Evolutionary conservation across 306 rosid species (phyloP).

Genomic region (Psophocarpus tetragonolobus): DNA sequence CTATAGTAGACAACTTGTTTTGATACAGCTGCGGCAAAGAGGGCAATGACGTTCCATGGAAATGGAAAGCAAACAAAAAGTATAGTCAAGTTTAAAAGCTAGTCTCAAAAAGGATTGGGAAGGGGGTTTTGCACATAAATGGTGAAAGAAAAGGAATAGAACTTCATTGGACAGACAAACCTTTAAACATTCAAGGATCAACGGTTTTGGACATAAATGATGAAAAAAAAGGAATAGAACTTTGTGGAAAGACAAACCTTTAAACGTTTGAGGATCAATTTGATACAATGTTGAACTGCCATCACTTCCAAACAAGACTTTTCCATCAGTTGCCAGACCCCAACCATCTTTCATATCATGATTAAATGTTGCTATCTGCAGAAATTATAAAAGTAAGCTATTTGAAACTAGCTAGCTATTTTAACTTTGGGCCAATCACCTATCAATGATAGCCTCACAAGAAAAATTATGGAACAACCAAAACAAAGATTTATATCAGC

Average conservation of each 20-base stretch:
- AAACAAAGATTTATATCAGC: not conserved
- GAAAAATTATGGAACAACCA: not conserved
- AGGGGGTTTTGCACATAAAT: not conserved
- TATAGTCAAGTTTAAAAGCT: not conserved
- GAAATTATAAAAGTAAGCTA: conserved; percentile 19
- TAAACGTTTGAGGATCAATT: conserved; percentile 67
- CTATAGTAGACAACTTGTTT: conserved; percentile 64
- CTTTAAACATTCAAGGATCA: conserved; percentile 69
- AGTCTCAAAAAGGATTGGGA: not conserved
- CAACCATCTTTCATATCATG: conserved; percentile 93
- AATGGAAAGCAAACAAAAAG: conserved; percentile 14
- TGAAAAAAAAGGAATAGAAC: conserved; percentile 4
- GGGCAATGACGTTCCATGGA: conserved; percentile 7
- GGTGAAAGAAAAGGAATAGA: conserved; percentile 2
- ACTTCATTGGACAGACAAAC: conserved; percentile 39
- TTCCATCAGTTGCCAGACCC: conserved; percentile 96
- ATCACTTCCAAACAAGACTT: conserved; percentile 86
- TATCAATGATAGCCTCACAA: not conserved
- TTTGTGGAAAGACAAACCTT: conserved; percentile 49
- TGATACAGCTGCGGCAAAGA: conserved; percentile 53
- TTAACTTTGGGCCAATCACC: not conserved
- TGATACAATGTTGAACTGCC: conserved; percentile 78
- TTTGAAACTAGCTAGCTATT: conserved; percentile 19
- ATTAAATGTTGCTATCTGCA: conserved; percentile 64
- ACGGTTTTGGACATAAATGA: conserved; percentile 11